Evolutionary conservation across 75 land plant species (phyloP).

Genomic region (Selaginella tamariscina): DNA sequence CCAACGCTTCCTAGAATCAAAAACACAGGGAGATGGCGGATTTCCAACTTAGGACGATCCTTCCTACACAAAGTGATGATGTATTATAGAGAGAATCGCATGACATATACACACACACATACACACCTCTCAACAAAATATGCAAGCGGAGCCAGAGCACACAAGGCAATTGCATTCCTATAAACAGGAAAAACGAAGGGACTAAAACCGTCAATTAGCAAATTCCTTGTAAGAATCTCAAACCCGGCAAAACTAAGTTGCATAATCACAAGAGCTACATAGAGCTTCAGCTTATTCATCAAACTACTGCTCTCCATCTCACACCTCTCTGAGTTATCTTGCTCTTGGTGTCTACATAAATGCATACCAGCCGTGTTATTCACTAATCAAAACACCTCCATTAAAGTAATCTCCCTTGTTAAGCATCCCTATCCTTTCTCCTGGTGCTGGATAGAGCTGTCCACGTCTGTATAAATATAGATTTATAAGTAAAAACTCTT

Average conservation of each 20-base stretch:
- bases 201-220: slow-evolving; percentile 62
- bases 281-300: neutral
- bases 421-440: too few species aligned
- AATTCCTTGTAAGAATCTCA: slow-evolving; percentile 60
- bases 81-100: neutral
- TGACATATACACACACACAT: neutral
- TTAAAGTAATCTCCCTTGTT: too few species aligned
- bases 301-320: too few species aligned
- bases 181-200: slow-evolving; percentile 66
- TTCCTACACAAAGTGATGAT: neutral
- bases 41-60: neutral
- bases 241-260: slow-evolving; percentile 69
- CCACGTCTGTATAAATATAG: too few species aligned
- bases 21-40: neutral
- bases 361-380: too few species aligned
- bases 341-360: too few species aligned
- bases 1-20: neutral
- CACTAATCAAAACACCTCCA: too few species aligned
- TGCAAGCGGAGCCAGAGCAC: slow-evolving; percentile 46
- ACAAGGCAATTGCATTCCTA: slow-evolving; percentile 58
- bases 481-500: too few species aligned
- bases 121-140: slow-evolving; percentile 64
- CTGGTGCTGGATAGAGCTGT: too few species aligned
- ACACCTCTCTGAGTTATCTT: too few species aligned
- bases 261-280: slow-evolving; percentile 23